Conservation (phyloP, 352 stramenopile species). For the Elongisporangium prolatum region DNA sequence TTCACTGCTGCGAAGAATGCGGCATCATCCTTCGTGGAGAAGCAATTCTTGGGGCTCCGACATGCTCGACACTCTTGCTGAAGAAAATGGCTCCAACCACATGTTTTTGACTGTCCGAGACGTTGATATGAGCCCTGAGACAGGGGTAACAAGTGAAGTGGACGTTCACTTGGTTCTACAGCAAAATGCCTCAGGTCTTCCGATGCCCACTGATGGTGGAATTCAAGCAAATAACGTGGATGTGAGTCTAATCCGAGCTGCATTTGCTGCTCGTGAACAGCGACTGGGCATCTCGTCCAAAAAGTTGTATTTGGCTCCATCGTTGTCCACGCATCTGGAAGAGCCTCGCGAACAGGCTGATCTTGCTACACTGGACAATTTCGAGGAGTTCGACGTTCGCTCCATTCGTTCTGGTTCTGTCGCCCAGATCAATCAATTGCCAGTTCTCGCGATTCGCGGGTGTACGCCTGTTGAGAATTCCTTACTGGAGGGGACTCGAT, state of each 20-base stretch:
- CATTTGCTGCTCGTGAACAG: slow-evolving; percentile 63
- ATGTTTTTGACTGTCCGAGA: slow-evolving; percentile 78
- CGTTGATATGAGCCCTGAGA: slow-evolving; percentile 47
- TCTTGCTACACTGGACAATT: slow-evolving; percentile 55
- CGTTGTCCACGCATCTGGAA: slow-evolving; percentile 35
- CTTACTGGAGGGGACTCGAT: slow-evolving; percentile 73
- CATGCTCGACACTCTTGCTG: slow-evolving; percentile 25
- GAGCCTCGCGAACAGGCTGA: slow-evolving; percentile 34
- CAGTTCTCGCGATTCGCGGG: slow-evolving; percentile 63
- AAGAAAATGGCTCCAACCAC: slow-evolving; percentile 48
- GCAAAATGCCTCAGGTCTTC: slow-evolving; percentile 28
- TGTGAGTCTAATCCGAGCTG: slow-evolving; percentile 41
- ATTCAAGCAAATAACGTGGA: slow-evolving; percentile 26
- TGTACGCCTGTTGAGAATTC: slow-evolving; percentile 84
- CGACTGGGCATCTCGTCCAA: slow-evolving; percentile 36
- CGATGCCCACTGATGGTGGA: slow-evolving; percentile 12
- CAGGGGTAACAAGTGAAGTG: slow-evolving; percentile 51
- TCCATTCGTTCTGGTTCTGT: slow-evolving; percentile 47
- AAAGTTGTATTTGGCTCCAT: slow-evolving; percentile 25
- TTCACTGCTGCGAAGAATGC: slow-evolving; percentile 63
- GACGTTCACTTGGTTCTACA: slow-evolving; percentile 72
- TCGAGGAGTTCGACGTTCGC: slow-evolving; percentile 70
- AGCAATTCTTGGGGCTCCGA: slow-evolving; percentile 83
- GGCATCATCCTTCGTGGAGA: slow-evolving; percentile 73
- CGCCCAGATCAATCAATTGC: slow-evolving; percentile 39